These are phyloP conservation scores for Pseudogymnoascus sp. DNA, from an alignment of 2,329 filamentous ascomycete genomes.

Conservation along the genomic window DNA sequence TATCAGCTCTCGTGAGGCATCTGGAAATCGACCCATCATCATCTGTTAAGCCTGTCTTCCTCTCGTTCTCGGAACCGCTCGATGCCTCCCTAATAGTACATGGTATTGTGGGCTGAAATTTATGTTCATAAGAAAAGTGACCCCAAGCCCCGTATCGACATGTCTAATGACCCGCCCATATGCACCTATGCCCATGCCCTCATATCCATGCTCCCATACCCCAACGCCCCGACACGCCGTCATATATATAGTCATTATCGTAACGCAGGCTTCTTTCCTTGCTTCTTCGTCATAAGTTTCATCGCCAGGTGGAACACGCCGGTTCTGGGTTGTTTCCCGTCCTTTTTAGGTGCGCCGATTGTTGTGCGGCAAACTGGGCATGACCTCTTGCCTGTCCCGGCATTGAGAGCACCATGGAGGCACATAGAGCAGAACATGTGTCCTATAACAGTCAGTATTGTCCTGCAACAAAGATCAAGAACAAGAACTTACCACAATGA, in stretches of 20 bases:
- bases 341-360: conserved; percentile 32
- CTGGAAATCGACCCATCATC: neutral
- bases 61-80: neutral
- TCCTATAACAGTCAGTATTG: conserved; percentile 33
- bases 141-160: neutral
- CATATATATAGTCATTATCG: conserved; percentile 5
- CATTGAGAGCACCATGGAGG: conserved; percentile 51
- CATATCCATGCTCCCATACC: neutral
- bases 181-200: neutral
- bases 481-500: conserved; percentile 50
- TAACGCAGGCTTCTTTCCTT: conserved; percentile 38
- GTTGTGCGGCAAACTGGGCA: conserved; percentile 56
- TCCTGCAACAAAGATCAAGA: neutral
- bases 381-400: conserved; percentile 43
- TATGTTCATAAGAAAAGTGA: neutral
- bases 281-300: conserved; percentile 52
- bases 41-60: neutral
- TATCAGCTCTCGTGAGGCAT: neutral
- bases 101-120: neutral
- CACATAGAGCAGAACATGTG: conserved; percentile 58
- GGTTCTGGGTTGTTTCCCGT: conserved; percentile 33
- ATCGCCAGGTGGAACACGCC: conserved; percentile 52
- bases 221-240: neutral
- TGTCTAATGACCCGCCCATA: neutral
- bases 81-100: neutral